A percentile compares a stretch with the other conserved stretches of the same genome.
These are phyloP conservation scores for Rutstroemia sp. DNA, from an alignment of 2,329 filamentous ascomycete species.

Conservation along the genomic window DNA sequence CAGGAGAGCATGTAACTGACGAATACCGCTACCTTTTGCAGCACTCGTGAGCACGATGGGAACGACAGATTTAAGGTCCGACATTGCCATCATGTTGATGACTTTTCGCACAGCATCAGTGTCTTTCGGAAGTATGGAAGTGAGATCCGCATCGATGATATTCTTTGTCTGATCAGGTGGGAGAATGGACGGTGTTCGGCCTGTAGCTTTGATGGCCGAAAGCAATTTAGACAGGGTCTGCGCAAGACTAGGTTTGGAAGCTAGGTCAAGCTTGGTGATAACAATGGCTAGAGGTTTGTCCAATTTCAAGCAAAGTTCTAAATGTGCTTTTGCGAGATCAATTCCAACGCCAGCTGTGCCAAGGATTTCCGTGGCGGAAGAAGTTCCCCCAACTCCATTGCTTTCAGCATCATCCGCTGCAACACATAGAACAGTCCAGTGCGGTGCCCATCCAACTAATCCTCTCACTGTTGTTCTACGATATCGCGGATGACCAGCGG, in stretches of 20 bases:
- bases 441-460: conserved; percentile 90
- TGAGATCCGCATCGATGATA: conserved; percentile 41
- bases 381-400: conserved; percentile 32
- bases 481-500: conserved; percentile 84
- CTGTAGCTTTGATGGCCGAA: conserved; percentile 67
- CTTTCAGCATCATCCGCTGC: conserved; percentile 60
- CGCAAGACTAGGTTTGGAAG: conserved; percentile 63
- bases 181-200: conserved; percentile 69
- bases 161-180: conserved; percentile 45
- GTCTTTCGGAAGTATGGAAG: conserved; percentile 49
- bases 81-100: conserved; percentile 42
- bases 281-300: conserved; percentile 70
- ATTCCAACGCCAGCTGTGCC: conserved; percentile 48
- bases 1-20: conserved; percentile 73
- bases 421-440: conserved; percentile 87
- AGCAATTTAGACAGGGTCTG: conserved; percentile 67
- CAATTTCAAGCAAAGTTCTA: conserved; percentile 78
- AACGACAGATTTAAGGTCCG: conserved; percentile 42
- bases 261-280: conserved; percentile 86
- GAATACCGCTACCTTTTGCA: conserved; percentile 76
- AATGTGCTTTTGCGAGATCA: conserved; percentile 70
- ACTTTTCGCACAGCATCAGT: conserved; percentile 49
- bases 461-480: conserved; percentile 82
- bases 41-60: conserved; percentile 86
- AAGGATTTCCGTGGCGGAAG: conserved; percentile 43